These are phyloP conservation scores for Termitomyces eurrhizus DNA, from an alignment of 768 basidiomycete species.

Conservation along the genomic window DNA sequence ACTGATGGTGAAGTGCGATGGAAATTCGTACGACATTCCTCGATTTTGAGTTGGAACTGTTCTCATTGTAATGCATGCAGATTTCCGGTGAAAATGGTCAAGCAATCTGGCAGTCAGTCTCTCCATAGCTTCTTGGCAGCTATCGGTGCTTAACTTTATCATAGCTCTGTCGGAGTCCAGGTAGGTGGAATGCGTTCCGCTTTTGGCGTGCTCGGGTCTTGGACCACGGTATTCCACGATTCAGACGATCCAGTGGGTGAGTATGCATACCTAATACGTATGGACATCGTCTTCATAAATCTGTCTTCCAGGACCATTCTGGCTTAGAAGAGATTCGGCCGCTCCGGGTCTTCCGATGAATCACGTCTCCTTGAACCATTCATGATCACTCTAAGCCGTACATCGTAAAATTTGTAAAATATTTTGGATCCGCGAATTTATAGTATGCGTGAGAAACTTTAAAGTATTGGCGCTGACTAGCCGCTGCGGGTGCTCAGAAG, in stretches of 20 bases:
- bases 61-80: slow-evolving; percentile 20
- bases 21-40: slow-evolving; percentile 50
- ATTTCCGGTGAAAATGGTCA: slow-evolving; percentile 48
- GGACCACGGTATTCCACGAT: slow-evolving; percentile 45
- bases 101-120: slow-evolving; percentile 53
- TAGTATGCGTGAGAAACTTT: slow-evolving; percentile 3
- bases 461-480: not conserved
- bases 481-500: not conserved
- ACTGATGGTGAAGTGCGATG: slow-evolving; percentile 55
- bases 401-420: slow-evolving; percentile 3
- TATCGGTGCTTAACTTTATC: not conserved
- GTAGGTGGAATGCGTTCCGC: slow-evolving; percentile 56
- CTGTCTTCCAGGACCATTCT: slow-evolving; percentile 29
- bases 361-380: slow-evolving; percentile 13
- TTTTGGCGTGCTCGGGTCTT: slow-evolving; percentile 54
- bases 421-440: not conserved
- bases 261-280: slow-evolving; percentile 11
- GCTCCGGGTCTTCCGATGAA: slow-evolving; percentile 12
- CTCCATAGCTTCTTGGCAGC: not conserved
- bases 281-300: not conserved
- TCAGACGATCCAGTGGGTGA: slow-evolving; percentile 41
- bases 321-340: slow-evolving; percentile 23
- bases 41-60: not conserved
- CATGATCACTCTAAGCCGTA: not conserved
- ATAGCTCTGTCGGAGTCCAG: slow-evolving; percentile 59